Conservation (phyloP, 306 rosid species). For the Dalbergia oliveri region DNA sequence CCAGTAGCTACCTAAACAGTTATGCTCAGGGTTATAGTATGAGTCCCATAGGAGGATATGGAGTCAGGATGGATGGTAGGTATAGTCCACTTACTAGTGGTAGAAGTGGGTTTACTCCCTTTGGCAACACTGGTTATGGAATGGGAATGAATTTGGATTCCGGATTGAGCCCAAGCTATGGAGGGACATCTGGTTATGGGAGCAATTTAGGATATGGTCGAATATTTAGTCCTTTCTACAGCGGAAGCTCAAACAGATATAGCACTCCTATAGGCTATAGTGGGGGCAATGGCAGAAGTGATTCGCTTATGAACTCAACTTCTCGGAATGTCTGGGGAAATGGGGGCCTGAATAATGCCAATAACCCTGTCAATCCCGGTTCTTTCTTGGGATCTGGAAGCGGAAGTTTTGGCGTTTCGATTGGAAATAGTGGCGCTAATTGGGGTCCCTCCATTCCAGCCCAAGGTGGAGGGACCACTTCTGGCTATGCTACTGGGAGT, state of each 20-base stretch:
- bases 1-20: constrained; percentile 75
- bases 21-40: constrained; percentile 83
- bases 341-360: constrained; percentile 65
- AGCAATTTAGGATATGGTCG: constrained; percentile 84
- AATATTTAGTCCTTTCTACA: constrained; percentile 76
- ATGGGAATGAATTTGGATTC: constrained; percentile 82
- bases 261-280: constrained; percentile 86
- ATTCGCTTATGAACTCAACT: constrained; percentile 73
- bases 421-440: constrained; percentile 67
- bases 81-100: constrained; percentile 74
- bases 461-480: constrained; percentile 75
- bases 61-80: constrained; percentile 88
- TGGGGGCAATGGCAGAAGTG: constrained; percentile 71
- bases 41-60: constrained; percentile 87
- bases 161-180: constrained; percentile 76
- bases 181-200: constrained; percentile 77
- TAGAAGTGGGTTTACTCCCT: constrained; percentile 80
- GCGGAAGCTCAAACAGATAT: constrained; percentile 76
- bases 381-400: constrained; percentile 72
- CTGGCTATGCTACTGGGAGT: constrained; percentile 66
- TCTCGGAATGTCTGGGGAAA: constrained; percentile 91
- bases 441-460: constrained; percentile 68
- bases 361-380: constrained; percentile 58
- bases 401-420: constrained; percentile 74
- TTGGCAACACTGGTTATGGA: constrained; percentile 76